Conservation (phyloP, 768 basidiomycete species). For the Amanita rubescens region DNA sequence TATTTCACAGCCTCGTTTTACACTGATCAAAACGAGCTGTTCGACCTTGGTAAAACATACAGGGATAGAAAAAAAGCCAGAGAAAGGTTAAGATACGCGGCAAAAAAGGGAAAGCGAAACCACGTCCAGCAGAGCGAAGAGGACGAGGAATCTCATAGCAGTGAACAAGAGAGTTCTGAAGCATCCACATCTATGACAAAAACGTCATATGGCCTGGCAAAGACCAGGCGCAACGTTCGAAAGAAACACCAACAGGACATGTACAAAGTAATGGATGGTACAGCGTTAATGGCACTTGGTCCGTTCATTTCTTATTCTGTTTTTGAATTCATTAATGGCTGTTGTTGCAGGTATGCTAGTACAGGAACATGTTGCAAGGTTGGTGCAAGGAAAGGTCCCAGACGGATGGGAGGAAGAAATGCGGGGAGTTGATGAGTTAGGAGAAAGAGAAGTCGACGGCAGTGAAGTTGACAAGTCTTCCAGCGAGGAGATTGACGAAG, state of each 20-base stretch:
- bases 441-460: slow-evolving; percentile 1
- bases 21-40: slow-evolving; percentile 48
- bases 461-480: too few species aligned
- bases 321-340: neutral
- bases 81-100: slow-evolving; percentile 34
- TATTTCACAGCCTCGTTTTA: slow-evolving; percentile 48
- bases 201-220: neutral
- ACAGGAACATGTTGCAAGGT: slow-evolving; percentile 53
- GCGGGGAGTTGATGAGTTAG: slow-evolving; percentile 8
- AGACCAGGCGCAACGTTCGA: slow-evolving; percentile 6
- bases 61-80: slow-evolving; percentile 30
- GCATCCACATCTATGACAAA: neutral
- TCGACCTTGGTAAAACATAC: slow-evolving; percentile 23
- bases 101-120: slow-evolving; percentile 8
- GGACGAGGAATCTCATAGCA: neutral
- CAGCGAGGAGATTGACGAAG: too few species aligned
- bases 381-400: slow-evolving; percentile 33
- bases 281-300: slow-evolving; percentile 70
- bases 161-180: neutral
- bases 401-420: slow-evolving; percentile 39
- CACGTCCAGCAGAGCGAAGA: neutral
- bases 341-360: slow-evolving; percentile 49
- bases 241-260: slow-evolving; percentile 43
- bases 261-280: slow-evolving; percentile 70
- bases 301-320: slow-evolving; percentile 11